Percentiles rank a stretch among this genome's conserved stretches.
phyloP scores from a whole-genome alignment of 129 eudicot genomes.

The Kitagawia praeruptora region DNA sequence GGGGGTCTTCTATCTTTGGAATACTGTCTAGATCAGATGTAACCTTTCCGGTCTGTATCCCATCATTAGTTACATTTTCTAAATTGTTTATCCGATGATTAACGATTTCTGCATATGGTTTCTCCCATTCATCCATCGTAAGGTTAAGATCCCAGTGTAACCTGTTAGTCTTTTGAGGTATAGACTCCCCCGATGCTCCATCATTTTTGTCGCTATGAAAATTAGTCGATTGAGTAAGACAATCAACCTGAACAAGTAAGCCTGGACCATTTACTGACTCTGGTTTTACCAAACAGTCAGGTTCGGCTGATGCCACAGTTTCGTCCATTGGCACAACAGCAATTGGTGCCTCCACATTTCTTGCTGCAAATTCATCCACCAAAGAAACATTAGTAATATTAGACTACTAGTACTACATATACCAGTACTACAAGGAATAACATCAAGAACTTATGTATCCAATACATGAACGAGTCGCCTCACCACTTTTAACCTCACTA shows the following conservation, averaged over 20 bases:
- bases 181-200: conserved; percentile 10
- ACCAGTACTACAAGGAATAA: conserved; percentile 44
- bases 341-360: conserved; percentile 7
- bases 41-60: conserved; percentile 7
- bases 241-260: conserved; percentile 20
- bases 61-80: conserved; percentile 8
- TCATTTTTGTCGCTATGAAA: conserved; percentile 10
- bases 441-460: conserved; percentile 51
- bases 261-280: neutral
- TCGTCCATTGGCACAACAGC: conserved; percentile 10
- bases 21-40: neutral
- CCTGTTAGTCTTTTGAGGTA: neutral
- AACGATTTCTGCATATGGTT: conserved; percentile 25
- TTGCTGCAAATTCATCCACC: conserved; percentile 25
- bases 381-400: conserved; percentile 21
- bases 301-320: conserved; percentile 5
- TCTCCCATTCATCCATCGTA: conserved; percentile 55
- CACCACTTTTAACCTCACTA: neutral
- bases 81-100: conserved; percentile 11
- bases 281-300: neutral
- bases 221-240: conserved; percentile 15
- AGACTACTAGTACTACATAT: neutral
- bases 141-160: conserved; percentile 65
- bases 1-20: neutral
- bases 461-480: conserved; percentile 5